Percentiles rank a stretch among this genome's conserved stretches.
Conservation (phyloP, 768 basidiomycete species). For the Tylopilus subfusipes region DNA sequence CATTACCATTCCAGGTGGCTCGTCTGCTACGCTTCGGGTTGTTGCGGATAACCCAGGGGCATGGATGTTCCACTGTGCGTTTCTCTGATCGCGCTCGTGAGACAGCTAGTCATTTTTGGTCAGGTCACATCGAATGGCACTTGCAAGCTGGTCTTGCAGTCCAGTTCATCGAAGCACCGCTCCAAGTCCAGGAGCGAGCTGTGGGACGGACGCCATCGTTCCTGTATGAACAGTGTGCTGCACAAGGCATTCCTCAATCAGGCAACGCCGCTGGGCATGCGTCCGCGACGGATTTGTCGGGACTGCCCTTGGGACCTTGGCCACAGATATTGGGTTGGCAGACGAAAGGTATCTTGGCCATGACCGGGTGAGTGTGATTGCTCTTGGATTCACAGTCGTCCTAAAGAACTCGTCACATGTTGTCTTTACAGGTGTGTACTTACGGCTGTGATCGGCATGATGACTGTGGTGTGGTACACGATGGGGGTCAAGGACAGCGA, state of each 20-base stretch:
- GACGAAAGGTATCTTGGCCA: constrained; percentile 68
- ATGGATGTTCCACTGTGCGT: constrained; percentile 81
- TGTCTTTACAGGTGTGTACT: constrained; percentile 64
- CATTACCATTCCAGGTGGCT: constrained; percentile 64
- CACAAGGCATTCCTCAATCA: constrained; percentile 50
- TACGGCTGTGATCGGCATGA: constrained; percentile 80
- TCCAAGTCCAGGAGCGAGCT: constrained; percentile 54
- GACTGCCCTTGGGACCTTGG: constrained; percentile 67
- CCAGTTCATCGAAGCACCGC: constrained; percentile 80
- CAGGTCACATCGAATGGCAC: constrained; percentile 87
- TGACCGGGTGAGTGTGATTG: constrained; percentile 55
- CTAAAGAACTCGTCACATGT: background rate
- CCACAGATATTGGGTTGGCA: constrained; percentile 71
- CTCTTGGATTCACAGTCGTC: background rate
- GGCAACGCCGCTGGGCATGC: constrained; percentile 89
- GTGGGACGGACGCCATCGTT: constrained; percentile 48
- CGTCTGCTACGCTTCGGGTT: constrained; percentile 71
- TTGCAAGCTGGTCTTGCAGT: constrained; percentile 80
- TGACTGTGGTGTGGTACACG: constrained; percentile 82
- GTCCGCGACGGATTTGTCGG: constrained; percentile 63
- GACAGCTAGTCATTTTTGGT: background rate
- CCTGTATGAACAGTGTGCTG: constrained; percentile 70
- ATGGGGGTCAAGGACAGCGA: constrained; percentile 71
- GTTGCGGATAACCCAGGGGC: constrained; percentile 91
- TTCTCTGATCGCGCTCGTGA: background rate